phyloP scores from a whole-genome alignment of 164 flowering plant genomes.

The Kalanchoe fedtschenkoi region DNA sequence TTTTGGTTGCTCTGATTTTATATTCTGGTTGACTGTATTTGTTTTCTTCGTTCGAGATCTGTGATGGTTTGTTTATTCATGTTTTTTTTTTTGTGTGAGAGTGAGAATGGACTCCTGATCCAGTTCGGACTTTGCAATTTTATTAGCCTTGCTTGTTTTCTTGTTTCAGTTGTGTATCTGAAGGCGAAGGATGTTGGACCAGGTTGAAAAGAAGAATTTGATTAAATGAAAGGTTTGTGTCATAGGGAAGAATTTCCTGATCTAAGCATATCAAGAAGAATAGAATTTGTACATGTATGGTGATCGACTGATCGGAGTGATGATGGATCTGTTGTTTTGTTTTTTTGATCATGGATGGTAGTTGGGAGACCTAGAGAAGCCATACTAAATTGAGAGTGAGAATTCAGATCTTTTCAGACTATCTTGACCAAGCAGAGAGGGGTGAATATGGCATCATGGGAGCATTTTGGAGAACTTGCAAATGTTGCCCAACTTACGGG shows the following conservation, averaged over 20 bases:
- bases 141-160: neutral
- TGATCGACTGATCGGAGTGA: neutral
- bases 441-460: conserved; percentile 48
- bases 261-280: neutral
- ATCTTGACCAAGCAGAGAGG: conserved; percentile 1
- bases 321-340: neutral
- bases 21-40: neutral
- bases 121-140: neutral
- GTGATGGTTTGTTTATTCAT: neutral
- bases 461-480: conserved; percentile 61
- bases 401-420: neutral
- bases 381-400: conserved; percentile 5
- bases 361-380: neutral
- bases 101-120: neutral
- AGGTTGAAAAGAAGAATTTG: neutral
- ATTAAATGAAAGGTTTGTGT: neutral
- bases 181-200: too few relatives aligned
- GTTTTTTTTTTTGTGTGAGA: neutral
- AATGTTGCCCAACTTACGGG: conserved; percentile 77
- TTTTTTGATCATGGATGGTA: neutral
- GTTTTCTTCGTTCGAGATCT: neutral
- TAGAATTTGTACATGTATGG: neutral
- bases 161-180: neutral
- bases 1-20: neutral
- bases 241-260: neutral